phyloP scores from a whole-genome alignment of 179 eudicot genomes.

The Spergularia azorica region DNA sequence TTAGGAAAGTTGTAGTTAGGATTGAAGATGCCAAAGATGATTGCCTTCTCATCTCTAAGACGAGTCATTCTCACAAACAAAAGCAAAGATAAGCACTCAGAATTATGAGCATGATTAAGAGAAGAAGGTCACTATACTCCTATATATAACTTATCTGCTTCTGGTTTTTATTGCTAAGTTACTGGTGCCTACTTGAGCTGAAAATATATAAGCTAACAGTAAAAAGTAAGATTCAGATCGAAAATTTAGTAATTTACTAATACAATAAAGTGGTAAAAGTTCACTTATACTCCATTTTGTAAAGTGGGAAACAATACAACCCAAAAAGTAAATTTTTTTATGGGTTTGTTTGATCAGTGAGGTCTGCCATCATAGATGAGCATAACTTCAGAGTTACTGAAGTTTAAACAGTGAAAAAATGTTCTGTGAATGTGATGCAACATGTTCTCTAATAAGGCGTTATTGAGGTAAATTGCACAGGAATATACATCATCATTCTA shows the following conservation, averaged over 20 bases:
- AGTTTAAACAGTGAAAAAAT: not conserved
- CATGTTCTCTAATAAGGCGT: too few species aligned
- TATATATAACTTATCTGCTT: slow-evolving; percentile 23
- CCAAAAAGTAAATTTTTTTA: not conserved
- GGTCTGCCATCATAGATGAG: not conserved
- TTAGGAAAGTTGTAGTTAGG: not conserved
- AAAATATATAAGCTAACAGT: not conserved
- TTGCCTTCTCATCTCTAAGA: slow-evolving; percentile 31
- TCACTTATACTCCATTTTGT: not conserved
- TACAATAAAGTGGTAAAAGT: not conserved
- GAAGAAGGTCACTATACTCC: not conserved
- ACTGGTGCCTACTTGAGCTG: slow-evolving; percentile 17
- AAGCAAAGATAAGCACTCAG: slow-evolving; percentile 9
- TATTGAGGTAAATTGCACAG: too few species aligned
- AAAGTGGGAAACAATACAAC: slow-evolving; percentile 2
- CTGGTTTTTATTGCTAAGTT: slow-evolving; percentile 2
- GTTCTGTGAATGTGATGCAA: not conserved
- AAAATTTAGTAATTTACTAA: not conserved
- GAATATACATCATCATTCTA: too few species aligned
- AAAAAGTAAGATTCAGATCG: not conserved
- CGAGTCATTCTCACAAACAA: slow-evolving; percentile 15
- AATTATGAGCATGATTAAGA: not conserved
- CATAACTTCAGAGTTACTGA: not conserved
- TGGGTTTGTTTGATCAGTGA: too few species aligned
- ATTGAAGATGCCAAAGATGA: slow-evolving; percentile 24